These are phyloP conservation scores for Lagenidium sp. DNA, from an alignment of 352 stramenopile species.

Conservation along the genomic window DNA sequence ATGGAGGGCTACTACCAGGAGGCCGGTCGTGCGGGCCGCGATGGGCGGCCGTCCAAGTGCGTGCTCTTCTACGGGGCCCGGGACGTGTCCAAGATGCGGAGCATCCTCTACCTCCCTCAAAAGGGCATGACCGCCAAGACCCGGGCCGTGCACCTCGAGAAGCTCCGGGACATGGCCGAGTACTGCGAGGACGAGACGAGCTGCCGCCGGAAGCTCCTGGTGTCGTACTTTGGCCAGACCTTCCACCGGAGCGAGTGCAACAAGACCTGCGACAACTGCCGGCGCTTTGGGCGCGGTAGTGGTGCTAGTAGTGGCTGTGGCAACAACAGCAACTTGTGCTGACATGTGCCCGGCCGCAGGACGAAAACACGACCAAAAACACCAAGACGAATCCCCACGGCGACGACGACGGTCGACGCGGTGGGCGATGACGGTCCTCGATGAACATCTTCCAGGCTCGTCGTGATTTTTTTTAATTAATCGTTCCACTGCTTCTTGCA, in stretches of 20 bases:
- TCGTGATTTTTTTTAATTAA: slow-evolving; percentile 18
- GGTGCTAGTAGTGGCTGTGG: background rate
- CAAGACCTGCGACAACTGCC: slow-evolving; percentile 59
- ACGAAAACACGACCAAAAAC: no score
- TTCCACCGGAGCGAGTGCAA: slow-evolving; percentile 60
- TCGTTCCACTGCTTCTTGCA: slow-evolving; percentile 98
- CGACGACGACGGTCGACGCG: slow-evolving; percentile 1
- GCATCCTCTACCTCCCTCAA: slow-evolving; percentile 64
- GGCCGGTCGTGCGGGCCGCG: slow-evolving; percentile 92
- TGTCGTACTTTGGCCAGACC: slow-evolving; percentile 73
- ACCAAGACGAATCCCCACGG: no score
- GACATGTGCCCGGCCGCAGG: no score
- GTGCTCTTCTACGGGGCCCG: slow-evolving; percentile 84
- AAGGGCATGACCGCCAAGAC: slow-evolving; percentile 75
- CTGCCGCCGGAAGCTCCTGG: slow-evolving; percentile 62
- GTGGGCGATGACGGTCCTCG: background rate
- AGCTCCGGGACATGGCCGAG: slow-evolving; percentile 66
- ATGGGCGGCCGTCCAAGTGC: slow-evolving; percentile 90
- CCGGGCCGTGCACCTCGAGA: slow-evolving; percentile 61
- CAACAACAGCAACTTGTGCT: slow-evolving; percentile 1
- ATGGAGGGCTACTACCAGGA: slow-evolving; percentile 99
- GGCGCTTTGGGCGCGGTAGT: slow-evolving; percentile 22
- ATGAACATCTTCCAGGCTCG: no score
- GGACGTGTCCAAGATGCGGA: slow-evolving; percentile 81
- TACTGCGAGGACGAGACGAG: slow-evolving; percentile 73